Base-by-base conservation (phyloP, 345 rosid species). In the Euphorbia pulcherrima region DNA sequence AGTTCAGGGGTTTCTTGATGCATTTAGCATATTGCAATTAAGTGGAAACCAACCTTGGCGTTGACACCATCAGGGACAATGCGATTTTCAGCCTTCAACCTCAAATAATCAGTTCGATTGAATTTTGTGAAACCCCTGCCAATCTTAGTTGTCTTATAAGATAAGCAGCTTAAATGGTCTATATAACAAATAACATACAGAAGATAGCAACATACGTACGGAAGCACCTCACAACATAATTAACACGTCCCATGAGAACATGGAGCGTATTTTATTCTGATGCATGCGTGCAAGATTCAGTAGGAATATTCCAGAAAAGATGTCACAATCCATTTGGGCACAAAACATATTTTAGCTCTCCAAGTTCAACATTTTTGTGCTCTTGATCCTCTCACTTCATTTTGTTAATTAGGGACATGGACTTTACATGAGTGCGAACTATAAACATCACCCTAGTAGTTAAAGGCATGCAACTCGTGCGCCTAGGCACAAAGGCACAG, bases 41-140 rank as follows among this genome's bases (percentile, higher is more conserved):
- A 53, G 37, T 0, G 28, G 69, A 29, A 11, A 68, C 78, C 54
- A 29, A 88, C 90, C 93, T 88, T 88, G 13, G 89, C 93, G 30
- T 86, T 86, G 27, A 88, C 90, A 70, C 93, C 93, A 80, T 88
- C 93, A 0, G 93, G 71, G 12, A 81, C 0, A 14, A 88, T 83
- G 29, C 84, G 75, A 52, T 83, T 83, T 83, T 84, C 90, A 18
- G 80, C 69, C 81, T 87, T 88, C 76, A 74, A 57, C 72, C 59
- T 84, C 24, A 82, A 57, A 55, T 83, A 88, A 73, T 88, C 93
- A 39, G 74, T 78, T 0, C 93, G 79, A 80, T 61, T 86, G 69
- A 81, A 78, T 81, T 88, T 88, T 0, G 93, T 88, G 61, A 88
- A 88, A 0, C 90, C 90, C 93, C 93, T 88, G 82, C 2, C 69